Conservation (phyloP, 2,329 filamentous ascomycete genomes). For the Beauveria rudraprayagi region DNA sequence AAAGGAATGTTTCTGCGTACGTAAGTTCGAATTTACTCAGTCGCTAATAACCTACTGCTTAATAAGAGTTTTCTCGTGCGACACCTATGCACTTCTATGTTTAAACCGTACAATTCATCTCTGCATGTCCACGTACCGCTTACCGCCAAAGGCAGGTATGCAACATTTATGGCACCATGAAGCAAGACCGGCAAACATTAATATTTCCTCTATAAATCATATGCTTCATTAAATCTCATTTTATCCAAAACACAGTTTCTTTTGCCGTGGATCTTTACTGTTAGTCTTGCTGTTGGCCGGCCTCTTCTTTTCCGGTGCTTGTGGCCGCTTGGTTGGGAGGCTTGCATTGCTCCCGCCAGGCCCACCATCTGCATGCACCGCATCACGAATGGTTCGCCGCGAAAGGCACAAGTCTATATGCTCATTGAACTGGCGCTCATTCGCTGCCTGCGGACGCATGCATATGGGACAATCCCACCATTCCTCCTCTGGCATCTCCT, state of each 20-base stretch:
- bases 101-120: too few species aligned
- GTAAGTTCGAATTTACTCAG: too few species aligned
- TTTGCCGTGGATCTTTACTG: slow-evolving; percentile 37
- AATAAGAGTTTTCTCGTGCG: too few species aligned
- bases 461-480: slow-evolving; percentile 89
- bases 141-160: too few species aligned
- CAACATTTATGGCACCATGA: too few species aligned
- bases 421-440: slow-evolving; percentile 75
- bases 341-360: background rate
- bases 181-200: background rate
- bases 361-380: slow-evolving; percentile 49
- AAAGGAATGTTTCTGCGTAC: too few species aligned
- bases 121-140: too few species aligned
- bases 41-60: too few species aligned
- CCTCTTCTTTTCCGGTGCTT: slow-evolving; percentile 30
- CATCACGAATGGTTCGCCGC: slow-evolving; percentile 75
- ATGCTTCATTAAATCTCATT: background rate
- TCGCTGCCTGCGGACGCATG: slow-evolving; percentile 60
- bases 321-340: background rate
- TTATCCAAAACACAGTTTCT: slow-evolving; percentile 44
- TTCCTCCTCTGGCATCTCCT: slow-evolving; percentile 32
- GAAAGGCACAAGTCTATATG: slow-evolving; percentile 93
- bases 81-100: too few species aligned
- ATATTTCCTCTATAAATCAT: background rate
- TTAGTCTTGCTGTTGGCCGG: slow-evolving; percentile 21